A percentile compares a stretch with the other conserved stretches of the same genome.
Evolutionary conservation across 164 flowering plant species (phyloP).

Genomic region (Kingdonia uniflora): DNA sequence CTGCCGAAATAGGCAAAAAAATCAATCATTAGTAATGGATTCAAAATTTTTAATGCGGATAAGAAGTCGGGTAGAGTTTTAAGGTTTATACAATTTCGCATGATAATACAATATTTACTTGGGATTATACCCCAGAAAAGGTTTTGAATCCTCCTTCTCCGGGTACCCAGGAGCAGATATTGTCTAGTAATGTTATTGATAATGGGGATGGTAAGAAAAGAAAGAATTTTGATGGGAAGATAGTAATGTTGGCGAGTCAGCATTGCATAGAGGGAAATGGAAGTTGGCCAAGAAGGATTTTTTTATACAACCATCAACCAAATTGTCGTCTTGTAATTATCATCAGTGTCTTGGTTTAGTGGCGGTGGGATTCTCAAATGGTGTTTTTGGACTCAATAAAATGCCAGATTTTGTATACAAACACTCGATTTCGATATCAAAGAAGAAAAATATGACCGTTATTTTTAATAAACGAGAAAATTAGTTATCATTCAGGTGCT

Average conservation of each 20-base stretch:
- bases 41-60: conserved; percentile 63
- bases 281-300: conserved; percentile 56
- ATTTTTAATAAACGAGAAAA: conserved; percentile 78
- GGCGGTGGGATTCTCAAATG: conserved; percentile 90
- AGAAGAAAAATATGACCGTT: conserved; percentile 85
- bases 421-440: conserved; percentile 82
- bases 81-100: conserved; percentile 57
- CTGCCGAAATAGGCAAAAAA: too few relatives aligned
- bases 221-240: conserved; percentile 32
- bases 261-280: conserved; percentile 67
- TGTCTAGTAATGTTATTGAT: neutral
- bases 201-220: conserved; percentile 30
- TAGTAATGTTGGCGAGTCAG: conserved; percentile 17
- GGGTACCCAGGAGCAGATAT: conserved; percentile 52
- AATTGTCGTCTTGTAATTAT: conserved; percentile 77
- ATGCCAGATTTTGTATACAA: conserved; percentile 93
- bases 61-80: conserved; percentile 34
- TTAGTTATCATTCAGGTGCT: conserved; percentile 94
- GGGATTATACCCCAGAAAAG: conserved; percentile 32
- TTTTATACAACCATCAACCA: conserved; percentile 57
- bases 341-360: conserved; percentile 73
- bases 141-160: conserved; percentile 60
- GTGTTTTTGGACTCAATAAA: conserved; percentile 87
- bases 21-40: too few relatives aligned
- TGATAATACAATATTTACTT: conserved; percentile 66